A percentile compares a stretch with the other conserved stretches of the same genome.
Conservation (phyloP, 2,329 filamentous ascomycete species). For the Pseudogymnoascus destructans region DNA sequence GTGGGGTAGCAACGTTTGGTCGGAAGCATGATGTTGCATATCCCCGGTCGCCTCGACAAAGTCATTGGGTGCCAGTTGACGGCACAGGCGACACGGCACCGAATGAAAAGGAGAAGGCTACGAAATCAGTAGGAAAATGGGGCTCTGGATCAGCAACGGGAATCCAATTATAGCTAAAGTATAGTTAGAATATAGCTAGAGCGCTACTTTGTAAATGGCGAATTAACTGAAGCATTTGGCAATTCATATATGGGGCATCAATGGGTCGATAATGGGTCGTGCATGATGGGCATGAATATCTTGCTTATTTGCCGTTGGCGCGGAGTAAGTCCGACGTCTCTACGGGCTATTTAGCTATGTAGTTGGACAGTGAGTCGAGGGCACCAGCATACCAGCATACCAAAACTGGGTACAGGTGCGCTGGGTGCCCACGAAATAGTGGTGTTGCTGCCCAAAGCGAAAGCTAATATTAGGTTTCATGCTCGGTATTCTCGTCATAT, state of each 20-base stretch:
- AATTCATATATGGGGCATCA: constrained; percentile 2
- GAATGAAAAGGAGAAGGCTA: constrained; percentile 4
- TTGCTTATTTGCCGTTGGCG: constrained; percentile 1
- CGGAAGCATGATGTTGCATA: not conserved
- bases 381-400: not conserved
- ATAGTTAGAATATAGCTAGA: not conserved
- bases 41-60: not conserved
- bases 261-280: constrained; percentile 1
- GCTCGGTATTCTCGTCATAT: not conserved
- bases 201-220: not conserved
- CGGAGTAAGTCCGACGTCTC: constrained; percentile 4
- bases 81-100: not conserved
- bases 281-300: constrained; percentile 6
- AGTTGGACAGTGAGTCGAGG: constrained; percentile 2
- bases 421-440: constrained; percentile 6
- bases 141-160: not conserved
- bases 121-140: constrained; percentile 1
- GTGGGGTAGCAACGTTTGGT: constrained; percentile 7
- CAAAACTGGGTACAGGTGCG: not conserved
- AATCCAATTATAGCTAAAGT: not conserved
- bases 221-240: constrained; percentile 4
- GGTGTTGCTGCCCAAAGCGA: not conserved
- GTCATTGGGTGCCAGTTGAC: not conserved
- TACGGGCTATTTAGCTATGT: constrained; percentile 7
- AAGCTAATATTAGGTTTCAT: constrained; percentile 5